A percentile compares a stretch with the other conserved stretches of the same genome.
These are phyloP conservation scores for Carpinus viminea DNA, from an alignment of 306 rosid species.

Conservation along the genomic window DNA sequence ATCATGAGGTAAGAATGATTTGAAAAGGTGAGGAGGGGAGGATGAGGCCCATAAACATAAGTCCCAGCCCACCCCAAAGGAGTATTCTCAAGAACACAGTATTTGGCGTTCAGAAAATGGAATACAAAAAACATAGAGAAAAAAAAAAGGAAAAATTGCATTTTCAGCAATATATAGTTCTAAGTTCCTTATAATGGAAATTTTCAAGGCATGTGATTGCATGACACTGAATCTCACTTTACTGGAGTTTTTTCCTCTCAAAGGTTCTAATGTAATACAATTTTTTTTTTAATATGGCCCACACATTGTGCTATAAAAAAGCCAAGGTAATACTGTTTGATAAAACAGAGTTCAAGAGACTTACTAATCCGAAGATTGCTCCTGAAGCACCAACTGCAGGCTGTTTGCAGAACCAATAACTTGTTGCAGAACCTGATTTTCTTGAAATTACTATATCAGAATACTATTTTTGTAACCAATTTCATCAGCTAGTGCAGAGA, in stretches of 20 bases:
- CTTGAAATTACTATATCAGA: constrained; percentile 56
- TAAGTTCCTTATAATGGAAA: neutral
- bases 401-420: constrained; percentile 72
- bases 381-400: constrained; percentile 95
- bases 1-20: neutral
- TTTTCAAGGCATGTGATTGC: neutral
- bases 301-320: neutral
- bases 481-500: constrained; percentile 45
- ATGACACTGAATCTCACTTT: neutral
- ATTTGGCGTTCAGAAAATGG: neutral
- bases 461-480: constrained; percentile 41
- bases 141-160: neutral
- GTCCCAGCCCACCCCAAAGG: neutral
- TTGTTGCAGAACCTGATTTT: constrained; percentile 86
- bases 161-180: neutral
- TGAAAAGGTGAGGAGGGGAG: neutral
- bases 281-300: neutral
- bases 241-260: neutral
- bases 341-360: constrained; percentile 27
- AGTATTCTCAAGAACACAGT: neutral
- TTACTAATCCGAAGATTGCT: constrained; percentile 90
- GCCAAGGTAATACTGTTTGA: neutral
- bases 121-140: neutral
- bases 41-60: neutral
- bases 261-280: neutral